Conservation (phyloP, 2,329 filamentous ascomycete species). For the Neocucurbitaria cava region DNA sequence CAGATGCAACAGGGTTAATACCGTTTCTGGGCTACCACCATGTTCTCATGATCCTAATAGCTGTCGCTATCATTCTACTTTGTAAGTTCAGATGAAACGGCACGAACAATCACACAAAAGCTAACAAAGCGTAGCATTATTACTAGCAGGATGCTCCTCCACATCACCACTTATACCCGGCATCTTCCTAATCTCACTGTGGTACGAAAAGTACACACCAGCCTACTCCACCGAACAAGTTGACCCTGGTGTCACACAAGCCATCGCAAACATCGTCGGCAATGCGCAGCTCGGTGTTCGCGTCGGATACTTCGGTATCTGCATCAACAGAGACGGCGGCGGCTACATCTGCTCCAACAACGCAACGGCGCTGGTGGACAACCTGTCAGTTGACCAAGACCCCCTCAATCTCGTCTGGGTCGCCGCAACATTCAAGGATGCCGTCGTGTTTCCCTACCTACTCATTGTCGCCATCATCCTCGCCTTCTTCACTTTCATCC, state of each 20-base stretch:
- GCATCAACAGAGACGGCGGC: slow-evolving; percentile 88
- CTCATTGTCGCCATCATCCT: slow-evolving; percentile 99
- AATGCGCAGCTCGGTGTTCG: slow-evolving; percentile 84
- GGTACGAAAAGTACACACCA: slow-evolving; percentile 88
- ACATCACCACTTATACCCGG: slow-evolving; percentile 92
- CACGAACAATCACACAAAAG: slow-evolving; percentile 15
- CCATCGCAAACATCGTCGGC: slow-evolving; percentile 89
- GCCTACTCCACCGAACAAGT: slow-evolving; percentile 86
- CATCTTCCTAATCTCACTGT: slow-evolving; percentile 98
- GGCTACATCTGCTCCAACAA: slow-evolving; percentile 97
- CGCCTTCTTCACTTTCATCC: slow-evolving; percentile 92
- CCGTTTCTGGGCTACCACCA: slow-evolving; percentile 75
- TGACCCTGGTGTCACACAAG: slow-evolving; percentile 83
- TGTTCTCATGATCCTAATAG: slow-evolving; percentile 97
- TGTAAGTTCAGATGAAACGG: slow-evolving; percentile 67
- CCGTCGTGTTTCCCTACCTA: slow-evolving; percentile 96
- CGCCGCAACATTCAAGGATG: slow-evolving; percentile 95
- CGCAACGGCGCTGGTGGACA: slow-evolving; percentile 87
- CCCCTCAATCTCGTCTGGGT: slow-evolving; percentile 98
- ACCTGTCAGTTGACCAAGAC: slow-evolving; percentile 89
- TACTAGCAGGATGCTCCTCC: slow-evolving; percentile 95
- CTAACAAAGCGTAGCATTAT: slow-evolving; percentile 68
- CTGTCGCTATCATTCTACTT: slow-evolving; percentile 88
- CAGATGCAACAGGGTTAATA: slow-evolving; percentile 58
- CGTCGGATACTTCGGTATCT: slow-evolving; percentile 98